Evolutionary conservation across 495 filamentous ascomycete genomes (phyloP).

Genomic region (Penicillium dipodomyicola): DNA sequence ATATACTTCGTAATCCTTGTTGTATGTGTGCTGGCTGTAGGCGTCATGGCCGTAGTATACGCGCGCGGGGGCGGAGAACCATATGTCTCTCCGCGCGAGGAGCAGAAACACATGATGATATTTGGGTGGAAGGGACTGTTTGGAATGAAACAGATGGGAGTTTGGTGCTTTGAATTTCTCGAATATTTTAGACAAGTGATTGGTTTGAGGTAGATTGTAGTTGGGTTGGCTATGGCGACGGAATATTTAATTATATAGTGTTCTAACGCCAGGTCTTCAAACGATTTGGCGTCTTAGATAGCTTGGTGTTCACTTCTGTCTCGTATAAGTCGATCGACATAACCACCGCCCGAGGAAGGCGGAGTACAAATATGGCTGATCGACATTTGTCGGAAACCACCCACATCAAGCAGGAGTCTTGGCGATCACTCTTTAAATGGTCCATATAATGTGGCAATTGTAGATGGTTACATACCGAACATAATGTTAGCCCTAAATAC

Average conservation of each 20-base stretch:
- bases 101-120: slow-evolving; percentile 19
- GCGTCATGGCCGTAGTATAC: not conserved
- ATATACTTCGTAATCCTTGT: not conserved
- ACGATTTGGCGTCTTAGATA: not conserved
- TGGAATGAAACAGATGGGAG: not conserved
- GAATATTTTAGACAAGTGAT: not conserved
- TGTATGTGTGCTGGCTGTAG: not conserved
- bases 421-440: not conserved
- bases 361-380: not conserved
- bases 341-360: slow-evolving; percentile 7
- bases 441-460: not conserved
- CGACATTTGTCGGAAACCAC: not conserved
- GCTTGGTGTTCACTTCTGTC: not conserved
- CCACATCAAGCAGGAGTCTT: slow-evolving; percentile 1
- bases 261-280: not conserved
- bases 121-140: not conserved
- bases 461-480: not conserved
- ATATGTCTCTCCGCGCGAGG: not conserved
- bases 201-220: not conserved
- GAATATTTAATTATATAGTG: not conserved
- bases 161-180: not conserved
- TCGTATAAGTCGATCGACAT: not conserved
- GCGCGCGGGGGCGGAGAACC: slow-evolving; percentile 8
- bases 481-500: not conserved
- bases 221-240: not conserved